These are phyloP conservation scores for Ophiostoma novo-ulmi DNA, from an alignment of 2,329 filamentous ascomycete genomes.

Conservation along the genomic window DNA sequence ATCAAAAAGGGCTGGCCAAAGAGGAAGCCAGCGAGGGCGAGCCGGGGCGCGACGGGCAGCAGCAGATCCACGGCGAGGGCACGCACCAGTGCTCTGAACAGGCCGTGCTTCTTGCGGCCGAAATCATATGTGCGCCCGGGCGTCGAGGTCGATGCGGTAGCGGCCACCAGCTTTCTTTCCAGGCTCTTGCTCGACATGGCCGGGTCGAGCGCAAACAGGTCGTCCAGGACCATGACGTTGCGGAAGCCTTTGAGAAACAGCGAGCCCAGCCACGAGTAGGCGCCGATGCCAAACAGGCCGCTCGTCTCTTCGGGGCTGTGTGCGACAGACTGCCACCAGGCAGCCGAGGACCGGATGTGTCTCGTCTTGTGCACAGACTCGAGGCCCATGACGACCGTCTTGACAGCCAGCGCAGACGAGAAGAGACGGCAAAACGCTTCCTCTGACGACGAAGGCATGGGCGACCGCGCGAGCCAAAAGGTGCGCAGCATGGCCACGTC, in stretches of 20 bases:
- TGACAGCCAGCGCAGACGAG: neutral
- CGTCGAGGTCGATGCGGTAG: neutral
- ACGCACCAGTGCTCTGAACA: neutral
- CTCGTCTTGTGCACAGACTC: slow-evolving; percentile 25
- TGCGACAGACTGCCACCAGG: slow-evolving; percentile 24
- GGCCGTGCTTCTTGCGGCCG: neutral
- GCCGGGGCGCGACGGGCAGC: neutral
- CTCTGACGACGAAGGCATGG: slow-evolving; percentile 21
- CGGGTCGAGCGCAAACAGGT: slow-evolving; percentile 35
- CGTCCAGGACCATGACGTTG: slow-evolving; percentile 33
- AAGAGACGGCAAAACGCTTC: neutral
- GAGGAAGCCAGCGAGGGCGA: slow-evolving; percentile 29
- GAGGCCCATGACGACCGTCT: neutral
- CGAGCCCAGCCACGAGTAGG: slow-evolving; percentile 37
- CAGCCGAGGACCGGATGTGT: slow-evolving; percentile 3
- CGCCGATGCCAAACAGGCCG: slow-evolving; percentile 35
- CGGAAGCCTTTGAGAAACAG: slow-evolving; percentile 37
- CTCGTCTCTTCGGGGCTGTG: slow-evolving; percentile 36
- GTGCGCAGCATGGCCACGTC: slow-evolving; percentile 43
- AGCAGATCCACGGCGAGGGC: neutral
- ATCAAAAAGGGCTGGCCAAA: slow-evolving; percentile 37
- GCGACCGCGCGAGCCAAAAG: slow-evolving; percentile 35
- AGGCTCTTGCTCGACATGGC: slow-evolving; percentile 20
- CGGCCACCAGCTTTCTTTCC: slow-evolving; percentile 25
- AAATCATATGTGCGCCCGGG: neutral